Percentiles rank a stretch among this genome's conserved stretches.
phyloP scores from a whole-genome alignment of 257 asterid species.

The Capsicum chinense region DNA sequence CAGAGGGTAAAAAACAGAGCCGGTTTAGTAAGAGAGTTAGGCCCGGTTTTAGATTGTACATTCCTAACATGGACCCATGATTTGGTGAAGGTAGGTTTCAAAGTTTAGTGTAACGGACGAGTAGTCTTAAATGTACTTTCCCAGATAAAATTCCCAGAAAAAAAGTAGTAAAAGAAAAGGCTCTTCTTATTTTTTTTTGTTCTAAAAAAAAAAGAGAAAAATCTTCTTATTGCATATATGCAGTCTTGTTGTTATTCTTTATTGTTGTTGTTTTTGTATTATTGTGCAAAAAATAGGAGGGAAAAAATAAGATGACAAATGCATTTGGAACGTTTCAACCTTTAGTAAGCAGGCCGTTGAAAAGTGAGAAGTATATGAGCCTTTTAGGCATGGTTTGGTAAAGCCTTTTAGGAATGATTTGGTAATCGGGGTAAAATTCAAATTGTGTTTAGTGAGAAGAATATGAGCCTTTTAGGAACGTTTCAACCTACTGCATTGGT shows the following conservation, averaged over 20 bases:
- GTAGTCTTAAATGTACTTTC: conserved; percentile 48
- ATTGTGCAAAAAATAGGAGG: conserved; percentile 19
- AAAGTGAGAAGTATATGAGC: conserved; percentile 47
- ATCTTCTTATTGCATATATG: background rate
- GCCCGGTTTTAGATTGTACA: conserved; percentile 61
- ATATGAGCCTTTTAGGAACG: too few species aligned
- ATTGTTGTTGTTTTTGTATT: background rate
- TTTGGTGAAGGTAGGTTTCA: conserved; percentile 60
- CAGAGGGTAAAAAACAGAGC: conserved; percentile 37
- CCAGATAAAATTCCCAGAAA: conserved; percentile 2
- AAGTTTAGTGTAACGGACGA: conserved; percentile 49
- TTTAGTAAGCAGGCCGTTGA: conserved; percentile 44
- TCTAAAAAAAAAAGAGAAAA: background rate
- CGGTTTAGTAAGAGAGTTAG: conserved; percentile 28
- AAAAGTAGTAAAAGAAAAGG: background rate
- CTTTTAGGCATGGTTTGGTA: background rate
- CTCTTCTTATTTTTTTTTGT: too few species aligned
- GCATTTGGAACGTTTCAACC: conserved; percentile 33
- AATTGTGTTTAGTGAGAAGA: too few species aligned
- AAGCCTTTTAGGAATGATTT: too few species aligned
- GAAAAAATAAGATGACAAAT: conserved; percentile 23
- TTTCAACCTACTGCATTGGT: background rate
- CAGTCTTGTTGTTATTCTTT: background rate
- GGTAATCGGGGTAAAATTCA: too few species aligned
- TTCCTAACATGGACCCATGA: conserved; percentile 47